A percentile compares a stretch with the other conserved stretches of the same genome.
These are phyloP conservation scores for Epichloe hybrida DNA, from an alignment of 2,329 filamentous ascomycete species.

Conservation along the genomic window DNA sequence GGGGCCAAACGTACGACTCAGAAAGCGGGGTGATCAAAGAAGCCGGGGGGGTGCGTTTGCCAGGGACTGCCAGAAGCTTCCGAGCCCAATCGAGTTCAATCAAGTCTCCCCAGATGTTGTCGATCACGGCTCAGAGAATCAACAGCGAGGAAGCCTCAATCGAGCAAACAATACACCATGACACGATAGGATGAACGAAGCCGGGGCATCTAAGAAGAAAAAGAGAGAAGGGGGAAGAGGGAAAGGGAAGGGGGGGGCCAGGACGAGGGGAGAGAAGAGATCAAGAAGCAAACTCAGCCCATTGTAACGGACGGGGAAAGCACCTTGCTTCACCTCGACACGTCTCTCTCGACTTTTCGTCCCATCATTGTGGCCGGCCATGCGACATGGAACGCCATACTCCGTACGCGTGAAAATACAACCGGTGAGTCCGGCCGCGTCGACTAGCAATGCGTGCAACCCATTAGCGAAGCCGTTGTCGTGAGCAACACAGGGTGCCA, in stretches of 20 bases:
- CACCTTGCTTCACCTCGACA: not conserved
- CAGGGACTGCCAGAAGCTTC: not conserved
- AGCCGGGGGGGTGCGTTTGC: not conserved
- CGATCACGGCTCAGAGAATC: too few relatives aligned
- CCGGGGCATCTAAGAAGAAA: not conserved
- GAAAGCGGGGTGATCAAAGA: not conserved
- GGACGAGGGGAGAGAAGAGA: too few relatives aligned
- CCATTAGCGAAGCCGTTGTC: not conserved
- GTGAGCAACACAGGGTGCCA: too few relatives aligned
- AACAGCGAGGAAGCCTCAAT: too few relatives aligned
- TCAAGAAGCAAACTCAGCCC: too few relatives aligned
- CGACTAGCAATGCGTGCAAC: not conserved
- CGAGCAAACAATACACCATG: too few relatives aligned
- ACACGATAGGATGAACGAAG: too few relatives aligned
- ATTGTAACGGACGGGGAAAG: not conserved
- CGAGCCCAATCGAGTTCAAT: not conserved
- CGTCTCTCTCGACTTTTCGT: not conserved
- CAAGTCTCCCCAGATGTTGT: not conserved
- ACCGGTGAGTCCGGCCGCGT: not conserved
- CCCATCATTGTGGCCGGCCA: not conserved
- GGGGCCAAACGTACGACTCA: not conserved
- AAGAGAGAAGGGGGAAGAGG: not conserved
- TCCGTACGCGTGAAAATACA: not conserved
- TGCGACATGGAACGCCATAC: not conserved
- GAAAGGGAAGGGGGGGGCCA: not conserved